These are phyloP conservation scores for Mycena vulgaris DNA, from an alignment of 768 basidiomycete species.

Conservation along the genomic window DNA sequence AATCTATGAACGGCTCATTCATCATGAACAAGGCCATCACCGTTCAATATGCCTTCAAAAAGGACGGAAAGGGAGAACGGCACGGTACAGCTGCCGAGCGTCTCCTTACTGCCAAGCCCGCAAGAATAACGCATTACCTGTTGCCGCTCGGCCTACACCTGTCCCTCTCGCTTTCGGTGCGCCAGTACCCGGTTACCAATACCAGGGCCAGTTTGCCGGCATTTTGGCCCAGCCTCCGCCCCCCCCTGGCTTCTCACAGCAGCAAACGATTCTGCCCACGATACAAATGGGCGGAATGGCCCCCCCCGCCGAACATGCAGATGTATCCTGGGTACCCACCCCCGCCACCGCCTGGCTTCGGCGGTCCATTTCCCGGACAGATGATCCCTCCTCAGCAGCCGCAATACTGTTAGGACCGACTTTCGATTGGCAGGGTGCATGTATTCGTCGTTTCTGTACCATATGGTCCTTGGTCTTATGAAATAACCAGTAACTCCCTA, in stretches of 20 bases:
- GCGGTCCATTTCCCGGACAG: conserved; percentile 61
- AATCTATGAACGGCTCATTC: conserved; percentile 98
- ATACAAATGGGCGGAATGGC: conserved; percentile 55
- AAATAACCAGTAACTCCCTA: conserved; percentile 22
- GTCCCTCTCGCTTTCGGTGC: conserved; percentile 82
- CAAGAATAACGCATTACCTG: conserved; percentile 93
- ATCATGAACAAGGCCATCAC: conserved; percentile 98
- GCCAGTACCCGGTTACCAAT: conserved; percentile 79
- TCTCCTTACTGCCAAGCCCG: conserved; percentile 95
- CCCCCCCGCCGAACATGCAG: conserved; percentile 56
- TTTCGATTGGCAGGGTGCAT: conserved; percentile 34
- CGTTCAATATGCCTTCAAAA: conserved; percentile 99
- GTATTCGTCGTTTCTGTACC: conserved; percentile 34
- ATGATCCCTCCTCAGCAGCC: conserved; percentile 59
- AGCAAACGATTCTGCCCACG: conserved; percentile 75
- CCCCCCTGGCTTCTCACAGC: conserved; percentile 83
- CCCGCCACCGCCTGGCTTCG: conserved; percentile 79
- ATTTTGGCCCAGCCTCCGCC: conserved; percentile 87
- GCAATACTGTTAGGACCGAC: conserved; percentile 46
- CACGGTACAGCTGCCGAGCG: conserved; percentile 98
- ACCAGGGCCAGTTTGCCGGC: conserved; percentile 96
- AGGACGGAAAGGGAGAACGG: conserved; percentile 98
- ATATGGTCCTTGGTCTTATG: conserved; percentile 15
- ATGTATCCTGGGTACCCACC: conserved; percentile 67
- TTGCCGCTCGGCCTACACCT: conserved; percentile 81